phyloP scores from a whole-genome alignment of 2,329 filamentous ascomycete genomes.

The Pseudohalonectria lignicola region DNA sequence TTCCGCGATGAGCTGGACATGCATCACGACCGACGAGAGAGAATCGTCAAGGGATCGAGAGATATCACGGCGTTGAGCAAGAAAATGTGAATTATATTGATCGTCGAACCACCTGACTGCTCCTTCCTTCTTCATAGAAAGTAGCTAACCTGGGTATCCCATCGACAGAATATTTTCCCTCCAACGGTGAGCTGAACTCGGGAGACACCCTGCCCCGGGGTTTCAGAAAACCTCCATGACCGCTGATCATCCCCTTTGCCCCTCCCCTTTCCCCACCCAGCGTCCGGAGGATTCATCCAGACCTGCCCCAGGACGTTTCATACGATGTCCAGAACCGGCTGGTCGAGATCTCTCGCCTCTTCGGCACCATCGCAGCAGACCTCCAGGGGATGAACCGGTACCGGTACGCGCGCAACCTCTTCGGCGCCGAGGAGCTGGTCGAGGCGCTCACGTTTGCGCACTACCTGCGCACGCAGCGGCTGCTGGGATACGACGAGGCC shows the following conservation, averaged over 20 bases:
- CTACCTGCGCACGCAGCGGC: constrained; percentile 67
- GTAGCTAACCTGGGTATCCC: too few species aligned
- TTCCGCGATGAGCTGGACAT: constrained; percentile 86
- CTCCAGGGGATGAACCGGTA: constrained; percentile 69
- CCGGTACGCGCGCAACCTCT: constrained; percentile 71
- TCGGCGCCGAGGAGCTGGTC: constrained; percentile 87
- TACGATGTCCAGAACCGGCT: constrained; percentile 62
- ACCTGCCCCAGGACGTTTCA: constrained; percentile 57
- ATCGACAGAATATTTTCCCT: too few species aligned
- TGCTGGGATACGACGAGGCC: constrained; percentile 60
- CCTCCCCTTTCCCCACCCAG: too few species aligned
- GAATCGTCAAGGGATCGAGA: constrained; percentile 79
- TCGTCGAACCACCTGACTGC: too few species aligned
- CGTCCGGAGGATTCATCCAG: constrained; percentile 49
- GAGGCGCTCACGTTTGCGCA: constrained; percentile 84
- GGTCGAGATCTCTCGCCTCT: constrained; percentile 58
- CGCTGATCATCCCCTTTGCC: too few species aligned
- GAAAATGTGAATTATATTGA: constrained; percentile 36
- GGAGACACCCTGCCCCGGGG: too few species aligned
- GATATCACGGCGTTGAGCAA: constrained; percentile 93
- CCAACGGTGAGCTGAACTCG: too few species aligned
- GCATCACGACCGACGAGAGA: constrained; percentile 86
- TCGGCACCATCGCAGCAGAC: constrained; percentile 58
- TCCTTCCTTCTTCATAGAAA: too few species aligned
- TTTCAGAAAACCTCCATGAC: too few species aligned